These are phyloP conservation scores for Zymoseptoria brevis DNA, from an alignment of 2,329 filamentous ascomycete genomes.

Conservation along the genomic window DNA sequence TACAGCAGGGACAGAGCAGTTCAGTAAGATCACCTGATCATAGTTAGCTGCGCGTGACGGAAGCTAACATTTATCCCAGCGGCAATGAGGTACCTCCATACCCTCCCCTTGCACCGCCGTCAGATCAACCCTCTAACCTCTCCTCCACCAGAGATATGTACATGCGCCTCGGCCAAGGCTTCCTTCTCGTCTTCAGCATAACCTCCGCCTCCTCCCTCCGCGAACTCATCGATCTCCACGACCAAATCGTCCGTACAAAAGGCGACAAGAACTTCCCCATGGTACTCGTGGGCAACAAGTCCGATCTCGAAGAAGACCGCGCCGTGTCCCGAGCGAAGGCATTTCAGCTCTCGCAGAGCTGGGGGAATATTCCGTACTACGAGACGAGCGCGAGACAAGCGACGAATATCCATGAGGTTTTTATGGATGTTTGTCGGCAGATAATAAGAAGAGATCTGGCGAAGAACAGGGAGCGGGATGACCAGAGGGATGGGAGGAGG, in stretches of 20 bases:
- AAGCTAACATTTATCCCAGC: conserved; percentile 11
- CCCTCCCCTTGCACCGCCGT: neutral
- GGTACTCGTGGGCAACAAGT: conserved; percentile 88
- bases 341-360: conserved; percentile 76
- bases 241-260: conserved; percentile 87
- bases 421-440: conserved; percentile 41
- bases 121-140: conserved; percentile 1
- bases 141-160: conserved; percentile 58
- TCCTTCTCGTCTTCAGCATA: conserved; percentile 86
- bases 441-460: conserved; percentile 29
- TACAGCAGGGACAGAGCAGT: conserved; percentile 86
- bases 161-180: conserved; percentile 90
- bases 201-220: conserved; percentile 75
- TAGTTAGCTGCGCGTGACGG: neutral
- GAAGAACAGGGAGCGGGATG: conserved; percentile 11
- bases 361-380: conserved; percentile 83
- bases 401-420: conserved; percentile 86
- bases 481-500: conserved; percentile 9
- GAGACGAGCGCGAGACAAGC: conserved; percentile 76
- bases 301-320: conserved; percentile 79
- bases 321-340: conserved; percentile 69
- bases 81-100: conserved; percentile 18
- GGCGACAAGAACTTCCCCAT: conserved; percentile 59
- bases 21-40: conserved; percentile 55
- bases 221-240: conserved; percentile 71